Base-by-base conservation (phyloP, 108 stramenopile genomes). In the Nitzschia palea region DNA sequence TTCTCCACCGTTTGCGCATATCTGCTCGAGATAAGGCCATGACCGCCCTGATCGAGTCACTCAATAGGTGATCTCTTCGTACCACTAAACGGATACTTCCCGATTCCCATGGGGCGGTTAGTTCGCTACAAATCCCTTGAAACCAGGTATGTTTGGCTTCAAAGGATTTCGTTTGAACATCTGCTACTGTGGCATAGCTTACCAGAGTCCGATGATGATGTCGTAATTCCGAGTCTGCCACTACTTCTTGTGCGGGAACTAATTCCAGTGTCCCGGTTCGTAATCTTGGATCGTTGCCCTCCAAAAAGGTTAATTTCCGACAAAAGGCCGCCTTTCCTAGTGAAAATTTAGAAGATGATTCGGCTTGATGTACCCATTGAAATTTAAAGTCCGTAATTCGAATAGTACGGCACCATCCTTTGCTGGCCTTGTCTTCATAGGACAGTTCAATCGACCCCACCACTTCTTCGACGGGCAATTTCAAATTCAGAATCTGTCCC, bases 1-100 rank as follows among this genome's bases (percentile, higher is more conserved):
- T 82, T 31, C 96, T 76, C 83, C 98, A 91, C 43, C 82, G 81
- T 26, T 97, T 97, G 0, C 92, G 77, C 90, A 99, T 73, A 76
- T 99, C 96, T 18, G 83, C 83, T 6, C 97, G 76, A 2, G 84
- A 72, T 32, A 97, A 61, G 55, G 70, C 74, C 91, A 94, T 94
- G 27, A 94, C 75, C 1, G 86, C 89, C 35, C 89, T 77, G 23
- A 97, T 81, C 0, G 87, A 86, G 73, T 97, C 96, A 32, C 74
- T 54, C 60, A 97, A 61, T 10, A 97, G 57, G 61, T 73, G 52
- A 10, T 68, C 43, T 18, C 96, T 73, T 50, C 96, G 76, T 0
- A 97, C 80, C 40, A 73, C 75, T 25, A 97, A 70, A 30, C 85
- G 86, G 57, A 94, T 80, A 58, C 94, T 93, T 17, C 94, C 96